Percentiles rank a stretch among this genome's conserved stretches.
Evolutionary conservation across 305 asterid species (phyloP).

Genomic region (Rubia peregrina): DNA sequence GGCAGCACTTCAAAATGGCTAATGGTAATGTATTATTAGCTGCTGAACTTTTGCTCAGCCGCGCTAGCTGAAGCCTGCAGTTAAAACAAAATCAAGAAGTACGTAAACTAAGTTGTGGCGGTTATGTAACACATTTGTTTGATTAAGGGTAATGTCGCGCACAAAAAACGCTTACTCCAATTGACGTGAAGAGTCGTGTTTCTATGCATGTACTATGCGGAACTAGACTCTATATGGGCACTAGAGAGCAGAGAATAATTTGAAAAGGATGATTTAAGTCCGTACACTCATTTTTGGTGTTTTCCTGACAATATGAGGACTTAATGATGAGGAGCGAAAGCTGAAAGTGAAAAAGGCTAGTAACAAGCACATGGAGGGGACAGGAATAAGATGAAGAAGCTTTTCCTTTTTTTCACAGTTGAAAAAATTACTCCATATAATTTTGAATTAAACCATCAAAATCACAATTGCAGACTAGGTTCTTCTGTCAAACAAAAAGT

Average conservation of each 20-base stretch:
- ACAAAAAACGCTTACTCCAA: not conserved
- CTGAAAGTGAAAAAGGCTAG: not conserved
- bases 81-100: not conserved
- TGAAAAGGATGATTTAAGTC: not conserved
- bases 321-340: not conserved
- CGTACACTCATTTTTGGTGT: conserved; percentile 1
- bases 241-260: not conserved
- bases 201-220: not conserved
- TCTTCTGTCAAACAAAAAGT: not conserved
- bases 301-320: not conserved
- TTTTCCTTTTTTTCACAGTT: not conserved
- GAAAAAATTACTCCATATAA: not conserved
- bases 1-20: conserved; percentile 8
- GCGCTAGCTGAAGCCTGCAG: conserved; percentile 34
- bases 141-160: not conserved
- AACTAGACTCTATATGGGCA: not conserved
- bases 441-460: not conserved
- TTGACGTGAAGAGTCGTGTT: not conserved
- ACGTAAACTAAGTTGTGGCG: not conserved
- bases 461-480: not conserved
- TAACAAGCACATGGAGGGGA: conserved; percentile 13
- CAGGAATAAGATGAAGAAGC: not conserved
- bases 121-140: not conserved
- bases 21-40: conserved; percentile 15
- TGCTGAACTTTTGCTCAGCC: conserved; percentile 35